Conservation (phyloP, 257 asterid genomes). For the Verbascum thapsus region DNA sequence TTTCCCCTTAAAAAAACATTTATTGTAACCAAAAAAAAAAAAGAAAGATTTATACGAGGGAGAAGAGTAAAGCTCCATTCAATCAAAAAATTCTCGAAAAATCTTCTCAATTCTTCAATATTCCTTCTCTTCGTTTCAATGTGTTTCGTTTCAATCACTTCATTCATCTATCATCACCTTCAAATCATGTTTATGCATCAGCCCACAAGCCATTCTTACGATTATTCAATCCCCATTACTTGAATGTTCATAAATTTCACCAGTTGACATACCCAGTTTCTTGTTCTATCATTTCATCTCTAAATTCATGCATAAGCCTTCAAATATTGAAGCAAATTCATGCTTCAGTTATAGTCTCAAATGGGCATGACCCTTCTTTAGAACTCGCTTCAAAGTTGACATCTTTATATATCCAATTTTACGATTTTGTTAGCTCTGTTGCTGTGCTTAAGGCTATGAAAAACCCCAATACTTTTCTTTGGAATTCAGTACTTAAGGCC, state of each 20-base stretch:
- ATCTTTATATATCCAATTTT: constrained; percentile 37
- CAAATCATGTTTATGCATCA: constrained; percentile 11
- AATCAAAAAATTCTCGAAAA: not conserved
- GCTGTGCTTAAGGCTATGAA: constrained; percentile 31
- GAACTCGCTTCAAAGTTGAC: constrained; percentile 32
- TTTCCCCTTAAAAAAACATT: too few relatives aligned
- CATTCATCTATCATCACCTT: constrained; percentile 1
- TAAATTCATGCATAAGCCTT: constrained; percentile 41
- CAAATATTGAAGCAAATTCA: constrained; percentile 40
- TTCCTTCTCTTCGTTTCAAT: constrained; percentile 31
- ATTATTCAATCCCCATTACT: constrained; percentile 34
- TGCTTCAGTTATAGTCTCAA: constrained; percentile 37
- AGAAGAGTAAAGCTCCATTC: not conserved
- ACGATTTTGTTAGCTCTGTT: constrained; percentile 34
- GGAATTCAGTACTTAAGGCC: constrained; percentile 48
- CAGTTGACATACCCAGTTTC: constrained; percentile 5
- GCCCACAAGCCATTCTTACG: constrained; percentile 5
- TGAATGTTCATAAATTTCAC: constrained; percentile 24
- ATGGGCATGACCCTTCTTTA: constrained; percentile 22
- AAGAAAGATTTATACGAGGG: too few relatives aligned
- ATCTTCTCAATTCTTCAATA: constrained; percentile 24
- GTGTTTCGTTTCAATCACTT: constrained; percentile 18
- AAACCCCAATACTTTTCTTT: constrained; percentile 31
- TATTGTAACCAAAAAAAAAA: too few relatives aligned
- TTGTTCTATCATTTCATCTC: constrained; percentile 21